These are phyloP conservation scores for Akanthomyces muscarius DNA, from an alignment of 2,329 filamentous ascomycete species.

Conservation along the genomic window DNA sequence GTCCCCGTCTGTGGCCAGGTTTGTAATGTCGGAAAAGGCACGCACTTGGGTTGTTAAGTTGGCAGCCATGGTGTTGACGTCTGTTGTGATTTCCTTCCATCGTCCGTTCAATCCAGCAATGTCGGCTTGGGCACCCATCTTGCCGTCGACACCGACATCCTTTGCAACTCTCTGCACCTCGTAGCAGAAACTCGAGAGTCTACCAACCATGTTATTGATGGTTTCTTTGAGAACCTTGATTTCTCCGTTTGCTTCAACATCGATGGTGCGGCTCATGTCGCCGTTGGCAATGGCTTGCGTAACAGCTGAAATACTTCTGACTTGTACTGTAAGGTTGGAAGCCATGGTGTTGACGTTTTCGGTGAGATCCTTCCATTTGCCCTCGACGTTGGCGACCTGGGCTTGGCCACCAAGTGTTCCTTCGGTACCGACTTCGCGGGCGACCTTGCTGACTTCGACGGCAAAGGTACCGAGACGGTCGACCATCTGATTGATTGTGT, in stretches of 20 bases:
- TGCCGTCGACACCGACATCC: conserved; percentile 94
- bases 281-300: conserved; percentile 94
- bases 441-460: conserved; percentile 92
- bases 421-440: conserved; percentile 93
- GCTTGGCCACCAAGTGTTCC: conserved; percentile 92
- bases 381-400: conserved; percentile 89
- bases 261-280: conserved; percentile 93
- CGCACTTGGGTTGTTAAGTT: conserved; percentile 88
- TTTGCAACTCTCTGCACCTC: conserved; percentile 94
- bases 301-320: conserved; percentile 82
- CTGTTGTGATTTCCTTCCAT: conserved; percentile 97
- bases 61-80: conserved; percentile 88
- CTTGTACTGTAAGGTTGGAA: conserved; percentile 63
- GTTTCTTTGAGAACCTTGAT: conserved; percentile 92
- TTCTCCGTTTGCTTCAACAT: conserved; percentile 91
- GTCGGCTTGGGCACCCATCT: conserved; percentile 97
- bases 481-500: conserved; percentile 98
- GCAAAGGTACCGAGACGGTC: conserved; percentile 94
- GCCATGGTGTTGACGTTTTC: conserved; percentile 81
- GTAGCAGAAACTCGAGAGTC: conserved; percentile 91
- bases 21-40: conserved; percentile 98
- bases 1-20: conserved; percentile 92
- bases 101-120: conserved; percentile 87
- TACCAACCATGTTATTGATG: conserved; percentile 98
- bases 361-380: conserved; percentile 97